phyloP scores from a whole-genome alignment of 1,139 yeast genomes.

The Candida pseudoviswanathii region DNA sequence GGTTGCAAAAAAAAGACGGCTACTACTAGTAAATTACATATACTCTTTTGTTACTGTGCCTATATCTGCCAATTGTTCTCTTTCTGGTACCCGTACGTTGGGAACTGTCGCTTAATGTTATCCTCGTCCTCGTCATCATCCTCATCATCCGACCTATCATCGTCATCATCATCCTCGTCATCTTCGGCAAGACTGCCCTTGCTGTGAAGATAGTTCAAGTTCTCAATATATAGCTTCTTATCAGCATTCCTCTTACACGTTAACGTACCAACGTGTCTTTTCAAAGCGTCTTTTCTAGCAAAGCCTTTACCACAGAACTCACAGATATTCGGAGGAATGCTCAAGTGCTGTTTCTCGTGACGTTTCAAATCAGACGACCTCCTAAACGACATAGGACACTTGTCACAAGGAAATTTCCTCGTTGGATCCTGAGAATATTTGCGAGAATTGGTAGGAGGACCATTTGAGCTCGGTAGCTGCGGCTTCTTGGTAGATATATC shows the following conservation, averaged over 20 bases:
- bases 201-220: constrained; percentile 29
- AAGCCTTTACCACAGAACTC: constrained; percentile 77
- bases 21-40: neutral
- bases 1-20: neutral
- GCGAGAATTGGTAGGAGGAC: neutral
- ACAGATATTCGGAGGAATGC: constrained; percentile 69
- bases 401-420: constrained; percentile 46
- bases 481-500: neutral
- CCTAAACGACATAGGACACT: constrained; percentile 59
- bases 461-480: neutral
- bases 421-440: constrained; percentile 16
- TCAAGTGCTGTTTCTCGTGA: constrained; percentile 61
- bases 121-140: constrained; percentile 12
- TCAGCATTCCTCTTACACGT: constrained; percentile 71
- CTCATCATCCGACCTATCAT: constrained; percentile 7
- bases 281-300: constrained; percentile 79
- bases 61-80: constrained; percentile 6
- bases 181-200: constrained; percentile 5
- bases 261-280: constrained; percentile 69
- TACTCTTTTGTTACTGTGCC: neutral
- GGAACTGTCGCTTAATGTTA: constrained; percentile 10
- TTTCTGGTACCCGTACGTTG: constrained; percentile 15
- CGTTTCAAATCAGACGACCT: constrained; percentile 66
- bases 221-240: constrained; percentile 43
- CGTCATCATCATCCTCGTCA: constrained; percentile 8